These are phyloP conservation scores for Ustulina deusta DNA, from an alignment of 2,329 filamentous ascomycete species.

Conservation along the genomic window DNA sequence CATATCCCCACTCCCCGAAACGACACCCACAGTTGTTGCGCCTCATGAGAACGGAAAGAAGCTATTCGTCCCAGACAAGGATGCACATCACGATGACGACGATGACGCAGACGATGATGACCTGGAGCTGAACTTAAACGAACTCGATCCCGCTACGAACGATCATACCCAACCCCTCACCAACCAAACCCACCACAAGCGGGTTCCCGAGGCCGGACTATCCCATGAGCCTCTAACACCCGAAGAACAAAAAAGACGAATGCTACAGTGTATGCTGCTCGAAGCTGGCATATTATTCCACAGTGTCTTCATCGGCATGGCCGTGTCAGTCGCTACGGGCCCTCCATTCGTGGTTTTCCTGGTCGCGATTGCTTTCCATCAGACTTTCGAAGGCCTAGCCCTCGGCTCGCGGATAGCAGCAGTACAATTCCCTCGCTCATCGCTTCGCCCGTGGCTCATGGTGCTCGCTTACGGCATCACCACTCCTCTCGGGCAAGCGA, in stretches of 20 bases:
- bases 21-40: conserved; percentile 57
- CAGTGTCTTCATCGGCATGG: conserved; percentile 89
- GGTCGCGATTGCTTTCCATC: conserved; percentile 84
- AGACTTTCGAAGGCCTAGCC: conserved; percentile 89
- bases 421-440: conserved; percentile 80
- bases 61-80: conserved; percentile 29
- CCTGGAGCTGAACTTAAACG: conserved; percentile 70
- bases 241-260: conserved; percentile 73
- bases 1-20: conserved; percentile 68
- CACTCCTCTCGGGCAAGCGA: conserved; percentile 85
- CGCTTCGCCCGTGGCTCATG: conserved; percentile 85
- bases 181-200: conserved; percentile 39
- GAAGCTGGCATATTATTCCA: conserved; percentile 89
- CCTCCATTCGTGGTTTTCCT: conserved; percentile 84
- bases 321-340: conserved; percentile 82
- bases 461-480: conserved; percentile 80
- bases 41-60: conserved; percentile 38
- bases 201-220: conserved; percentile 45
- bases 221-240: conserved; percentile 54
- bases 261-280: conserved; percentile 82
- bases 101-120: conserved; percentile 65
- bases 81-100: conserved; percentile 48
- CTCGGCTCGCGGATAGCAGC: conserved; percentile 87
- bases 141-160: conserved; percentile 62
- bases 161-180: conserved; percentile 50